Evolutionary conservation across 805 yeast genomes (phyloP).

Genomic region (Cyberlindnera nakhonratchasimensis): DNA sequence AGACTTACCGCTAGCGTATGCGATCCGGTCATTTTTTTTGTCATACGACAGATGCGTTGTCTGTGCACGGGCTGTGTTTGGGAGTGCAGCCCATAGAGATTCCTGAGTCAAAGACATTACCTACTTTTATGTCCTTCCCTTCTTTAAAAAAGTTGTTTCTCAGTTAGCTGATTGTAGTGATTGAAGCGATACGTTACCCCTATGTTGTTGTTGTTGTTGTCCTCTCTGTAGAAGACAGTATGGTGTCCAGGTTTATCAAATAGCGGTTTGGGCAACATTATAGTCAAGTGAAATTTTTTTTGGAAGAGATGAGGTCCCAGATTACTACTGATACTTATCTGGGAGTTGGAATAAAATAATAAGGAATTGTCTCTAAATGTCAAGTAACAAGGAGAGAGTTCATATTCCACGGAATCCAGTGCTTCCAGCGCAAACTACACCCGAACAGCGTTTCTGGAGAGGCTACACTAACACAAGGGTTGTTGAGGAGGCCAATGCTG

Average conservation of each 20-base stretch:
- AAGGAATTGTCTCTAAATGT: conserved; percentile 44
- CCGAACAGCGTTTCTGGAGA: conserved; percentile 94
- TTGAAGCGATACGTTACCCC: neutral
- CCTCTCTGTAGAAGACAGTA: too few species aligned
- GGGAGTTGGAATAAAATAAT: too few species aligned
- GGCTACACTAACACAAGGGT: conserved; percentile 81
- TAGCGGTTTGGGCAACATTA: conserved; percentile 1
- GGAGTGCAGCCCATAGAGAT: conserved; percentile 67
- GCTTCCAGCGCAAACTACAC: conserved; percentile 79
- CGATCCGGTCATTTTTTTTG: conserved; percentile 60
- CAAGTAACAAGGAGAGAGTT: conserved; percentile 65
- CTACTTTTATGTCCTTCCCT: neutral
- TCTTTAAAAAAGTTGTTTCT: neutral
- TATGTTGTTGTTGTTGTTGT: too few species aligned
- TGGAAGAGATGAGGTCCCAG: conserved; percentile 1
- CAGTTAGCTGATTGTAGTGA: neutral
- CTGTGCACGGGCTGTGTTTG: conserved; percentile 68
- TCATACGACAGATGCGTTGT: conserved; percentile 77
- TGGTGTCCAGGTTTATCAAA: neutral
- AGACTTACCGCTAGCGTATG: conserved; percentile 79
- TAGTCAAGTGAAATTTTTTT: conserved; percentile 10
- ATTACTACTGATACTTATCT: neutral
- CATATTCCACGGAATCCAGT: conserved; percentile 67
- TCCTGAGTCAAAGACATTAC: conserved; percentile 27
- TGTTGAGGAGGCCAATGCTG: conserved; percentile 90